These are phyloP conservation scores for Cryphonectria japonica DNA, from an alignment of 2,329 filamentous ascomycete genomes.

Conservation along the genomic window DNA sequence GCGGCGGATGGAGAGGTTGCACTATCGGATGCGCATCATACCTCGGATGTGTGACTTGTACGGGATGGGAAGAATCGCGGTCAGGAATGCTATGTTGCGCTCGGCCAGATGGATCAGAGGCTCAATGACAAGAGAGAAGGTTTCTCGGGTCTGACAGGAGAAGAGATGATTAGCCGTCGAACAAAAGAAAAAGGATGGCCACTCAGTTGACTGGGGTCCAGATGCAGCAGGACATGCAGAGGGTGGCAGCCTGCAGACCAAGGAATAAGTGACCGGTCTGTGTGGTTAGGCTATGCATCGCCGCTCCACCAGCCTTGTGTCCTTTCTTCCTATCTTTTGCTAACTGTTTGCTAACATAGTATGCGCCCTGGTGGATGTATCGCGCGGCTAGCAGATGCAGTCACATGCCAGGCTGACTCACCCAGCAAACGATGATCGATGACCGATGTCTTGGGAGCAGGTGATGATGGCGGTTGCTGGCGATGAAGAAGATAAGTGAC, in stretches of 20 bases:
- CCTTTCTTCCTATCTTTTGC: no score
- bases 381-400: conserved; percentile 7
- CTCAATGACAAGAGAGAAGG: not conserved
- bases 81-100: not conserved
- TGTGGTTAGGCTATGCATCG: not conserved
- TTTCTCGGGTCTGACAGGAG: not conserved
- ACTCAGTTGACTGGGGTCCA: not conserved
- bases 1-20: not conserved
- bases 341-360: not conserved
- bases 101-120: not conserved
- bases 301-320: not conserved
- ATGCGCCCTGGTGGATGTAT: not conserved
- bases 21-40: conserved; percentile 11
- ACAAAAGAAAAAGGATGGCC: not conserved
- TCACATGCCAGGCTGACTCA: conserved; percentile 25
- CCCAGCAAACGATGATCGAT: not conserved
- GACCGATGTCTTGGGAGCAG: not conserved
- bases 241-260: not conserved
- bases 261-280: not conserved
- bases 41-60: not conserved
- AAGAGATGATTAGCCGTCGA: conserved; percentile 6
- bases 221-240: conserved; percentile 3
- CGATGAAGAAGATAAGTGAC: not conserved
- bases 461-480: no score
- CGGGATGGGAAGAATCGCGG: not conserved